Conservation (phyloP, 768 basidiomycete species). For the Lactifluus hygrophoroides region DNA sequence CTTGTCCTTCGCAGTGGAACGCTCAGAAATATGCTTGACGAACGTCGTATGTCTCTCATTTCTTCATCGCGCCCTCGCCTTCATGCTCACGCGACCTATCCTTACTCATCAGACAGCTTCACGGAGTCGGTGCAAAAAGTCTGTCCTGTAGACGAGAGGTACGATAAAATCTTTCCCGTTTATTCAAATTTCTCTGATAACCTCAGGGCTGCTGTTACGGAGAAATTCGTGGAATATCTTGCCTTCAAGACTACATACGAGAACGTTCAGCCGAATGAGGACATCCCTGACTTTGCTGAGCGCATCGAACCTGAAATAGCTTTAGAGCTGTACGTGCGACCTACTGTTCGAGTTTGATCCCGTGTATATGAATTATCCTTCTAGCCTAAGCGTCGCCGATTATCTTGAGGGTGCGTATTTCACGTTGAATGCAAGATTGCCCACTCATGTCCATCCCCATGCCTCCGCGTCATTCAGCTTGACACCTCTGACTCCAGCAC, state of each 20-base stretch:
- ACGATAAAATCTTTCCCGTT: neutral
- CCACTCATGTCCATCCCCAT: too few species aligned
- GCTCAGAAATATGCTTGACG: conserved; percentile 61
- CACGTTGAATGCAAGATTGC: neutral
- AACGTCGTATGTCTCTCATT: conserved; percentile 51
- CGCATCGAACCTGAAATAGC: conserved; percentile 82
- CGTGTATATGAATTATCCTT: neutral
- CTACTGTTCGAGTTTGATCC: neutral
- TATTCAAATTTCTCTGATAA: neutral
- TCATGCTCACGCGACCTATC: neutral
- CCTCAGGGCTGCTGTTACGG: conserved; percentile 53
- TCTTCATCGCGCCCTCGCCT: conserved; percentile 1
- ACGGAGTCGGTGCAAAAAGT: conserved; percentile 65
- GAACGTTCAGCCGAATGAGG: conserved; percentile 60
- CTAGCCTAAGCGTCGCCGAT: conserved; percentile 52
- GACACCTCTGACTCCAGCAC: neutral
- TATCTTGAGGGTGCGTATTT: conserved; percentile 49
- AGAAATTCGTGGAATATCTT: conserved; percentile 88
- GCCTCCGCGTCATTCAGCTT: neutral
- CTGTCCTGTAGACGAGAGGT: conserved; percentile 68
- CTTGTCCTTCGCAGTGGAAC: conserved; percentile 75
- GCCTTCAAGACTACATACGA: conserved; percentile 76
- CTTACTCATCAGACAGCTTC: conserved; percentile 49
- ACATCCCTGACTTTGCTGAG: conserved; percentile 77
- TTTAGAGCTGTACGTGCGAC: conserved; percentile 67